phyloP scores from a whole-genome alignment of 164 flowering plant species.

The Tinospora cordifolia region DNA sequence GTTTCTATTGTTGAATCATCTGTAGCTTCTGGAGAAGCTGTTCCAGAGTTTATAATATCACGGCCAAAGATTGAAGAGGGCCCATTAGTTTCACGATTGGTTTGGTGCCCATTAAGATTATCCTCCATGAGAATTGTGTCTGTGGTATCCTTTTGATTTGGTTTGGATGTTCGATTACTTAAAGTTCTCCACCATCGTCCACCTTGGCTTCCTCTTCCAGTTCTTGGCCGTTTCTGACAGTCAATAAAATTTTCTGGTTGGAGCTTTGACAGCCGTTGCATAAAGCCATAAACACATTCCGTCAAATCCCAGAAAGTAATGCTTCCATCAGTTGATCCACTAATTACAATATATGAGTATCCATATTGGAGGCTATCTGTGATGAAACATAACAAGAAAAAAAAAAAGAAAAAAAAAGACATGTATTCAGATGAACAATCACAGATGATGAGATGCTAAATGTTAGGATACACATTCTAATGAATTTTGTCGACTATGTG shows the following conservation, averaged over 20 bases:
- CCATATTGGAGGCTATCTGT: conserved; percentile 33
- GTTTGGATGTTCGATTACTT: conserved; percentile 24
- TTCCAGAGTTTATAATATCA: conserved; percentile 10
- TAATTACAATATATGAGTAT: conserved; percentile 43
- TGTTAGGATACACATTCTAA: not conserved
- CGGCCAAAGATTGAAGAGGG: conserved; percentile 6
- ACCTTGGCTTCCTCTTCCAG: conserved; percentile 99
- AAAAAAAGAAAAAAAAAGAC: not conserved
- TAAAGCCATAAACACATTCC: conserved; percentile 51
- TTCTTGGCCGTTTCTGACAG: conserved; percentile 75
- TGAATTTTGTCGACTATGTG: not conserved
- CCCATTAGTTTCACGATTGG: conserved; percentile 9
- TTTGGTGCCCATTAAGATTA: conserved; percentile 7
- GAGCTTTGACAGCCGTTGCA: conserved; percentile 38
- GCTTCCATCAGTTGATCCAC: conserved; percentile 98
- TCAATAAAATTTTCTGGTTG: conserved; percentile 47
- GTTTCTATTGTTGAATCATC: conserved; percentile 25
- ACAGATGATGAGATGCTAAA: not conserved
- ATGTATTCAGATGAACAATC: not conserved
- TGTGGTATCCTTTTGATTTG: conserved; percentile 16
- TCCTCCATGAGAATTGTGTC: conserved; percentile 14
- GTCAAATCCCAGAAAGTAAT: conserved; percentile 93
- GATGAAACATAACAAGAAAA: not conserved
- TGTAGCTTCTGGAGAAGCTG: conserved; percentile 11
- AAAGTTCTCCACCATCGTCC: conserved; percentile 79